These are phyloP conservation scores for Tetracladium setigerum DNA, from an alignment of 495 filamentous ascomycete genomes.

Conservation along the genomic window DNA sequence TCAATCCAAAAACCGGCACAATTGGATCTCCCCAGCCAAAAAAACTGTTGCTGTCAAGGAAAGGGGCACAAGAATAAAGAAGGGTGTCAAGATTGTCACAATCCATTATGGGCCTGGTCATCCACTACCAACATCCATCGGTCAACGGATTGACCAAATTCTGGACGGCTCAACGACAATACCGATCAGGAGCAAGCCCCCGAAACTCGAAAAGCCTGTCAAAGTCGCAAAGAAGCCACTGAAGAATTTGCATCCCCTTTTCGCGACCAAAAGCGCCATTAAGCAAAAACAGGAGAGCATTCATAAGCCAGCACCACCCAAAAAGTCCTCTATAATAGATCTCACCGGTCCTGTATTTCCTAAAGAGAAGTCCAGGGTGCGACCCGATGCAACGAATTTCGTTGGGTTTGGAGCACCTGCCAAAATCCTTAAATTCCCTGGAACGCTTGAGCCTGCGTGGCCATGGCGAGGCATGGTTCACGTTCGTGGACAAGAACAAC, in stretches of 20 bases:
- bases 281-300: background rate
- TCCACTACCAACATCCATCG: conserved; percentile 22
- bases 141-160: conserved; percentile 38
- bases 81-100: conserved; percentile 13
- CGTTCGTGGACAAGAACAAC: conserved; percentile 33
- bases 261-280: conserved; percentile 10
- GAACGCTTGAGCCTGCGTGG: conserved; percentile 58
- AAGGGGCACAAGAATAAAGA: background rate
- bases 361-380: too few species aligned
- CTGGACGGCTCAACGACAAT: conserved; percentile 6
- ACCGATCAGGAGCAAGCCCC: too few species aligned
- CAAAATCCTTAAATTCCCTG: conserved; percentile 46
- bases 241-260: conserved; percentile 13
- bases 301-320: background rate
- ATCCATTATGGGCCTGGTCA: conserved; percentile 9
- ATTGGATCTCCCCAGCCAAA: conserved; percentile 43
- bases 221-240: conserved; percentile 2
- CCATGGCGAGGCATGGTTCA: conserved; percentile 59
- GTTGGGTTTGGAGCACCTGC: conserved; percentile 25
- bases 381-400: background rate
- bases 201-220: conserved; percentile 7
- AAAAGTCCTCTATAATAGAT: background rate
- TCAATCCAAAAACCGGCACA: conserved; percentile 44
- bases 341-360: background rate
- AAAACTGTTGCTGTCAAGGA: conserved; percentile 6